Evolutionary conservation across 495 filamentous ascomycete species (phyloP).

Genomic region (Podospora bellae-mahoneyi): DNA sequence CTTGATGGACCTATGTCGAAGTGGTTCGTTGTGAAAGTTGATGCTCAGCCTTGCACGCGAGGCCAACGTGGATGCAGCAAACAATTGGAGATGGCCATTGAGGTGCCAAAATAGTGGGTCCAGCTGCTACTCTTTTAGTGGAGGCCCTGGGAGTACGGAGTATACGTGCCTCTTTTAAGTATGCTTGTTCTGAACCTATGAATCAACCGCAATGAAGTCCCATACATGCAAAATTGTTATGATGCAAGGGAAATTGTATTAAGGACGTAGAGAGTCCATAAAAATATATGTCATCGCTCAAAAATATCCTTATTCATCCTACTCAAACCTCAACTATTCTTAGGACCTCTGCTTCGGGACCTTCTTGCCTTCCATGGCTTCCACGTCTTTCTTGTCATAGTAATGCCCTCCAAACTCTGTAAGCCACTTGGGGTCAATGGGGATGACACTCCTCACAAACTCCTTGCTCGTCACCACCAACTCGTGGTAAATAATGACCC

Average conservation of each 20-base stretch:
- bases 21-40: neutral
- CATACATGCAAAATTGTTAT: too few species aligned
- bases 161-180: neutral
- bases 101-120: neutral
- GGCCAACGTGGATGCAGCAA: neutral
- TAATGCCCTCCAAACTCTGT: constrained; percentile 93
- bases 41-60: constrained; percentile 3
- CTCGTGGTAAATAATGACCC: constrained; percentile 90
- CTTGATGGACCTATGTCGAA: neutral
- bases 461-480: constrained; percentile 90
- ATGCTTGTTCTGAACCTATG: neutral
- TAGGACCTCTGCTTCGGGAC: constrained; percentile 36
- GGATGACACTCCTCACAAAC: constrained; percentile 87
- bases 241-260: neutral
- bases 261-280: neutral
- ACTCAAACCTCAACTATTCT: constrained; percentile 3
- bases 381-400: constrained; percentile 89
- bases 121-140: neutral
- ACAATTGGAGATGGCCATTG: neutral
- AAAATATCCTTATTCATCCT: neutral
- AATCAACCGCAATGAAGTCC: too few species aligned
- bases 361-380: constrained; percentile 76
- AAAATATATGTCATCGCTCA: neutral
- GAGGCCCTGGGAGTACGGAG: neutral
- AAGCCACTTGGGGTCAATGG: constrained; percentile 80